phyloP scores from a whole-genome alignment of 1,139 yeast species.

The Petasospora fabianii region DNA sequence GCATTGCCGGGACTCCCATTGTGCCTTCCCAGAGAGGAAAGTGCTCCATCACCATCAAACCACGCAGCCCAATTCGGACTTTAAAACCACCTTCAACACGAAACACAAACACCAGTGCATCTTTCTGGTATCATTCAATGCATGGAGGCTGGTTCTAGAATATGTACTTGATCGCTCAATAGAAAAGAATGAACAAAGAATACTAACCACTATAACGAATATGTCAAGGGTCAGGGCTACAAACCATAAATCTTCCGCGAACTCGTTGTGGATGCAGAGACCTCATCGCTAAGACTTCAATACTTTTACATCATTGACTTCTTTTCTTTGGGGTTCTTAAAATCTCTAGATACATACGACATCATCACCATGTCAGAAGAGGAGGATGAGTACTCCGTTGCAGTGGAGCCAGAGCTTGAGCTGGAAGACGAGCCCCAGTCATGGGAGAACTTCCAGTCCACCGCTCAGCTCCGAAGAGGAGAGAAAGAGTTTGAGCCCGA shows the following conservation, averaged over 20 bases:
- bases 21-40: slow-evolving; percentile 8
- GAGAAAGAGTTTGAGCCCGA: slow-evolving; percentile 88
- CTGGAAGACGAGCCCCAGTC: slow-evolving; percentile 53
- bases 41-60: neutral
- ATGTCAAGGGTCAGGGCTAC: no score
- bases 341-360: neutral
- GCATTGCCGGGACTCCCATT: slow-evolving; percentile 5
- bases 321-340: neutral
- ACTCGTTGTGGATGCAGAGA: no score
- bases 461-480: slow-evolving; percentile 60
- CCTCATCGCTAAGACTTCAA: no score
- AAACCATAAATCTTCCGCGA: no score
- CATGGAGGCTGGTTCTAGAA: no score
- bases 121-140: no score
- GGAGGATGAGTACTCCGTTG: slow-evolving; percentile 7
- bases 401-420: slow-evolving; percentile 11
- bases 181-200: no score
- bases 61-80: neutral
- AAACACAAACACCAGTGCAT: no score
- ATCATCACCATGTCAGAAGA: slow-evolving; percentile 1
- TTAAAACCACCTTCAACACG: neutral
- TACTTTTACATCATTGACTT: no score
- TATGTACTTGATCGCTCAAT: no score
- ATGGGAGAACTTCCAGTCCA: slow-evolving; percentile 20
- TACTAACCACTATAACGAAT: no score